phyloP scores from a whole-genome alignment of 805 yeast genomes.

The Yamadazyma scolyti region DNA sequence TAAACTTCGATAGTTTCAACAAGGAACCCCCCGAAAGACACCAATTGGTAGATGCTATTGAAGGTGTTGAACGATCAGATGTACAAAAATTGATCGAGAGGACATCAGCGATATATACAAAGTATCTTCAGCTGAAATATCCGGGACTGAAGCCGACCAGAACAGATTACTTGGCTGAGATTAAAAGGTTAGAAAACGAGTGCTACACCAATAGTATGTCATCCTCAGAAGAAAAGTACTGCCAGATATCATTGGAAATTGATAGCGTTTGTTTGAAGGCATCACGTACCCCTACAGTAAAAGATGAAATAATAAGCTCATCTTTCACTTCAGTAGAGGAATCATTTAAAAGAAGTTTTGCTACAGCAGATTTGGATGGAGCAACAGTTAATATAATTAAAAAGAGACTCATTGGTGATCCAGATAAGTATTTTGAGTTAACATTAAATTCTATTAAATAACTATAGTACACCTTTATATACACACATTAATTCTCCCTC shows the following conservation, averaged over 20 bases:
- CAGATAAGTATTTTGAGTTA: slow-evolving; percentile 6
- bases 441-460: slow-evolving; percentile 1
- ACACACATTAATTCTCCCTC: slow-evolving; percentile 76
- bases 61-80: not conserved
- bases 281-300: slow-evolving; percentile 4
- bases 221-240: too few species aligned
- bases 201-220: too few species aligned
- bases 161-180: not conserved
- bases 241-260: too few species aligned
- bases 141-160: slow-evolving; percentile 5
- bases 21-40: not conserved
- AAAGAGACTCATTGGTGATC: slow-evolving; percentile 3
- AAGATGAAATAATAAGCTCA: slow-evolving; percentile 1
- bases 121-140: slow-evolving; percentile 3
- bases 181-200: not conserved
- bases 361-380: slow-evolving; percentile 3
- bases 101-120: too few species aligned
- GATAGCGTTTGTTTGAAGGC: too few species aligned
- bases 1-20: not conserved
- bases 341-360: slow-evolving; percentile 1
- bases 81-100: too few species aligned
- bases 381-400: slow-evolving; percentile 6
- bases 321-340: slow-evolving; percentile 7
- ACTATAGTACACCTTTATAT: not conserved
- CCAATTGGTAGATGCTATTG: slow-evolving; percentile 1